Base-by-base conservation (phyloP, 2,329 filamentous ascomycete species). In the Chaetothyriales sp. region DNA sequence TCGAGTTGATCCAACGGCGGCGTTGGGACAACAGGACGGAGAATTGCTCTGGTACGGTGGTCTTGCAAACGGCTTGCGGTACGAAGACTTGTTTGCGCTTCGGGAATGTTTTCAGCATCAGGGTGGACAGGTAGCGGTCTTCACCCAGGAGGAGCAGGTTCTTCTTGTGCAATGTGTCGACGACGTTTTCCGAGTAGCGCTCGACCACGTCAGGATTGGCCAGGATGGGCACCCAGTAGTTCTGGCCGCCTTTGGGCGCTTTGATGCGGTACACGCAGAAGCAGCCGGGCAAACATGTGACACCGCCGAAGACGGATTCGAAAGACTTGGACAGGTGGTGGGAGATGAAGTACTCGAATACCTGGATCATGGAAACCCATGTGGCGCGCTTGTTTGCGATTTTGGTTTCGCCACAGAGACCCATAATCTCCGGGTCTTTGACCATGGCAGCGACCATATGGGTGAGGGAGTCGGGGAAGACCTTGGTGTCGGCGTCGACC, bases 211-310 rank as follows among this genome's bases (percentile, higher is more conserved):
- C 94, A 2, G 94, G 94, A 67, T 98, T 98, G 61, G 92, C 92
- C 58, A 98, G 78, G 63, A 98, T 97, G 6, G 92, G 92, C 20
- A 98, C 92, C 92, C 92, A 98, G 73, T 97, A 98, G 74, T 98
- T 97, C 67, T 97, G 89, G 22, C 86, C 90, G 59, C 92, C 92
- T 73, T 98, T 98, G 55, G 92, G 94, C 28, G 92, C 86, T 72
- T 98, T 98, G 79, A 98, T 97, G 64, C 92, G 86, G 74, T 98
- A 98, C 94, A 98, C 98, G 77, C 89, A 95, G 82, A 98, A 98
- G 76, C 92, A 98, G 58, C 92, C 92, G 15, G 92, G 92, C 61
- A 98, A 76, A 77, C 92, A 98, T 58, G 92, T 98, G 55, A 98
- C 92, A 85, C 92, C 92, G 71, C 92, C 92, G 69, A 98, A 98